These are phyloP conservation scores for Puccinia polysora DNA, from an alignment of 1,284 basidiomycete genomes.

Conservation along the genomic window DNA sequence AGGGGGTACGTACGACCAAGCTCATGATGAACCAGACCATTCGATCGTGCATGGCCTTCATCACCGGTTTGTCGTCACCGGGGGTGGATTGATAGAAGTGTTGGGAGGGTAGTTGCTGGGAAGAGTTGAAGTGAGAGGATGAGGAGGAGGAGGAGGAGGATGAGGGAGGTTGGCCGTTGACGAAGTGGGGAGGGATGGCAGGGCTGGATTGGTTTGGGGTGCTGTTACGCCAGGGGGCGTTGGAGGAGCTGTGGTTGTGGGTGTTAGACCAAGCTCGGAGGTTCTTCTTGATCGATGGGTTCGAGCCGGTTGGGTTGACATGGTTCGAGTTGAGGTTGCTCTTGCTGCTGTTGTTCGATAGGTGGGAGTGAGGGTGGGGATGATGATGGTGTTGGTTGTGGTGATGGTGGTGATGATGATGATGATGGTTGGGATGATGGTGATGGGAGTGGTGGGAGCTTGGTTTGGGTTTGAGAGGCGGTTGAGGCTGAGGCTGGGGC, in stretches of 20 bases:
- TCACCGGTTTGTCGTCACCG: slow-evolving; percentile 11
- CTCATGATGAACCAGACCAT: slow-evolving; percentile 30
- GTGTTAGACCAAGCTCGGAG: slow-evolving; percentile 5
- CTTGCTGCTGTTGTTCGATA: no score
- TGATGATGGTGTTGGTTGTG: no score
- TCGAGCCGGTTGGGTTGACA: neutral
- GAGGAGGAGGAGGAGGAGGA: no score
- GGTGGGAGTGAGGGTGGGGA: neutral
- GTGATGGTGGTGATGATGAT: neutral
- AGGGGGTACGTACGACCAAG: slow-evolving; percentile 6
- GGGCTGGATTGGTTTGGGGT: neutral
- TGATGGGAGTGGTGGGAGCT: neutral
- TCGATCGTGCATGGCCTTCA: slow-evolving; percentile 21
- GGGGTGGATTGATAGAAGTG: neutral
- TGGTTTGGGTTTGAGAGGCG: neutral
- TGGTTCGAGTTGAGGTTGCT: neutral
- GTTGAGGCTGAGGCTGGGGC: no score
- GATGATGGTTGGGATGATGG: neutral
- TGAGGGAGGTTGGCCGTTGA: neutral
- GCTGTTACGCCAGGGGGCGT: neutral
- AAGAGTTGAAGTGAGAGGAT: no score
- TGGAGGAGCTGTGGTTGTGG: neutral
- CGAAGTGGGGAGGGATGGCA: neutral
- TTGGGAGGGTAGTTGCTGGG: neutral
- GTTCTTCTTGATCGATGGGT: slow-evolving; percentile 11